A percentile compares a stretch with the other conserved stretches of the same genome.
phyloP scores from a whole-genome alignment of 805 yeast genomes.

The Kuraishia cidri region DNA sequence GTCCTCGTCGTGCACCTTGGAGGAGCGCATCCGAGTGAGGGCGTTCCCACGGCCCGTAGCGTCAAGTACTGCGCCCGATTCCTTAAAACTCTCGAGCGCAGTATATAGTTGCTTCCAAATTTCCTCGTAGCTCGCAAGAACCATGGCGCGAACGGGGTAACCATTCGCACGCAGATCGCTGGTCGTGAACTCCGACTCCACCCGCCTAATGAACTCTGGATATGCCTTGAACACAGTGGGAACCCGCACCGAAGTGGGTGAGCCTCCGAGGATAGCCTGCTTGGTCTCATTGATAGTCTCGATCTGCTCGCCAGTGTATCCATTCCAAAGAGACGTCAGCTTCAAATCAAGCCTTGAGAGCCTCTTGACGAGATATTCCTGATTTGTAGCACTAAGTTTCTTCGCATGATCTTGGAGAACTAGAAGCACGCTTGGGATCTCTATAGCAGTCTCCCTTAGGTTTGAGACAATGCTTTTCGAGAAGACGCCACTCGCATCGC shows the following conservation, averaged over 20 bases:
- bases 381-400: slow-evolving; percentile 38
- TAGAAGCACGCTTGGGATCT: slow-evolving; percentile 31
- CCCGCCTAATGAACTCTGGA: slow-evolving; percentile 32
- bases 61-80: no score
- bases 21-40: no score
- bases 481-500: slow-evolving; percentile 14
- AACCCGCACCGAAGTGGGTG: slow-evolving; percentile 16
- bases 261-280: not conserved
- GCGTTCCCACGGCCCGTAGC: no score
- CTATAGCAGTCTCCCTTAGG: slow-evolving; percentile 27
- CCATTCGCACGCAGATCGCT: not conserved
- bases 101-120: slow-evolving; percentile 3
- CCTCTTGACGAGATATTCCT: slow-evolving; percentile 50
- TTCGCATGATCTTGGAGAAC: slow-evolving; percentile 29
- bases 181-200: slow-evolving; percentile 19
- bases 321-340: slow-evolving; percentile 47
- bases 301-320: slow-evolving; percentile 47
- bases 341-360: slow-evolving; percentile 44
- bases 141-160: not conserved
- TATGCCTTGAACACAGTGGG: slow-evolving; percentile 35
- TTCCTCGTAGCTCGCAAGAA: slow-evolving; percentile 1
- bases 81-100: no score
- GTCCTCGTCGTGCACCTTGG: not conserved
- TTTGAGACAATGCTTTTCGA: slow-evolving; percentile 22
- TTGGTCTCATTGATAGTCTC: slow-evolving; percentile 27